Base-by-base conservation (phyloP, 768 basidiomycete species). In the Tulasnella sp. region DNA sequence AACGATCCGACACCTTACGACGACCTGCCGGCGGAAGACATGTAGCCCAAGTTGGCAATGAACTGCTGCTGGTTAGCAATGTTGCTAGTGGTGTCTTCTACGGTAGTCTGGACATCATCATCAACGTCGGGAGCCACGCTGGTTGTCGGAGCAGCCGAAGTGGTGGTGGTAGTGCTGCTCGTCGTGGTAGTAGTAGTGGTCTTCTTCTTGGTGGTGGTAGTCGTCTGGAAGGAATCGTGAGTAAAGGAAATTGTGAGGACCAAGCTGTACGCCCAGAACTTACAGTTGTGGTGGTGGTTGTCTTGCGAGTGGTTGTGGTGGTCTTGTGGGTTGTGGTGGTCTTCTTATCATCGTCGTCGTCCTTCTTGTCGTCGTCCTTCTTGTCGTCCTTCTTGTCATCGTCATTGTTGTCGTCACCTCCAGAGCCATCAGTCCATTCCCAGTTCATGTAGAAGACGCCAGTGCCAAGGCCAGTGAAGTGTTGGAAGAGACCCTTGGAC, bases 401-500 rank as follows among this genome's bases (percentile, higher is more conserved):
- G 16, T 41, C 8, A n/a, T 40, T 44, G 58, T 31, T 69, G 12
- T 60, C 44, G 28, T 46, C 28, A 11, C 60, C 54, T 4, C 48
- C 50, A 69, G 48, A 28, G 20, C 77, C 60, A 72, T 72, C 50
- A n/a, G n/a, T 41, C 37, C 42, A 81, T 11, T 72, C 41, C 81
- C 81, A 81, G 42, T 34, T 76, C 69, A 81, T 81, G 24, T 44
- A 14, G 81, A 81, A 81, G 40, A 44, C 73, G 37, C 81, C 81
- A 18, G 75, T 72, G 54, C 76, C 75, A 34, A 48, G 44, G 20
- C 37, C 42, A 1, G 83, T 82, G 50, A 84, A 84, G 78, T 82
- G 48, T 20, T 81, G 20, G 83, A 84, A 84, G n/a, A 84, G 82
- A 14, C 75, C 78, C 0, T 82, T 82, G 0, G 82, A 82, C 82